These are phyloP conservation scores for Stevia rebaudiana DNA, from an alignment of 140 eudicot species.

Conservation along the genomic window DNA sequence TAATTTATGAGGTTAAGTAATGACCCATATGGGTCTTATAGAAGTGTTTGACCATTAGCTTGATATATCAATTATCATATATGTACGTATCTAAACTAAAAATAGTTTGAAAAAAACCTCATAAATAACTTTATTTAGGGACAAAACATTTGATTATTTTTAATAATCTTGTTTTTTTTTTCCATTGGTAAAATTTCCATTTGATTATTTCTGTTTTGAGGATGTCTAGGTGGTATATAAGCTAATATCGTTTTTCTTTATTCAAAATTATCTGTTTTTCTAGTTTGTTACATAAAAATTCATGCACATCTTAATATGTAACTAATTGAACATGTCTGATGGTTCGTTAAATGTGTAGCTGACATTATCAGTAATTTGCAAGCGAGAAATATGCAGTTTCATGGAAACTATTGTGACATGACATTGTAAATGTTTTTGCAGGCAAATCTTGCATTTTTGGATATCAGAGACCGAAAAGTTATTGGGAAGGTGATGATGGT, in stretches of 20 bases:
- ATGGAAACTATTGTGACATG: background rate
- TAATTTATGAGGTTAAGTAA: background rate
- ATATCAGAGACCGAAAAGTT: conserved; percentile 70
- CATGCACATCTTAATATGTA: too few relatives aligned
- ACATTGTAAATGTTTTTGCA: conserved; percentile 29
- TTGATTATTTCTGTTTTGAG: too few relatives aligned
- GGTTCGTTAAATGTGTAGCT: background rate
- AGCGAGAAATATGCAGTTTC: background rate
- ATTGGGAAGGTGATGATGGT: conserved; percentile 85
- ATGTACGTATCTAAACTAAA: background rate
- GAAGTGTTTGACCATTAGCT: background rate
- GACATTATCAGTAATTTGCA: background rate
- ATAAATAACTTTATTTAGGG: too few relatives aligned
- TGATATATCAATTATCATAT: background rate
- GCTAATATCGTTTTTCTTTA: too few relatives aligned
- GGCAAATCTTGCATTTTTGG: conserved; percentile 73
- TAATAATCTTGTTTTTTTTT: too few relatives aligned
- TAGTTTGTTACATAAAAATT: too few relatives aligned
- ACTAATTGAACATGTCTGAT: too few relatives aligned
- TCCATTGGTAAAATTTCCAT: too few relatives aligned
- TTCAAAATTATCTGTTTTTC: too few relatives aligned
- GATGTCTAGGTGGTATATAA: too few relatives aligned
- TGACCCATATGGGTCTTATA: background rate
- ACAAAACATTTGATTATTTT: too few relatives aligned
- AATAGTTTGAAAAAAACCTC: background rate